Base-by-base conservation (phyloP, 371 early-diverging fungal genomes). In the Mortierella sp. region DNA sequence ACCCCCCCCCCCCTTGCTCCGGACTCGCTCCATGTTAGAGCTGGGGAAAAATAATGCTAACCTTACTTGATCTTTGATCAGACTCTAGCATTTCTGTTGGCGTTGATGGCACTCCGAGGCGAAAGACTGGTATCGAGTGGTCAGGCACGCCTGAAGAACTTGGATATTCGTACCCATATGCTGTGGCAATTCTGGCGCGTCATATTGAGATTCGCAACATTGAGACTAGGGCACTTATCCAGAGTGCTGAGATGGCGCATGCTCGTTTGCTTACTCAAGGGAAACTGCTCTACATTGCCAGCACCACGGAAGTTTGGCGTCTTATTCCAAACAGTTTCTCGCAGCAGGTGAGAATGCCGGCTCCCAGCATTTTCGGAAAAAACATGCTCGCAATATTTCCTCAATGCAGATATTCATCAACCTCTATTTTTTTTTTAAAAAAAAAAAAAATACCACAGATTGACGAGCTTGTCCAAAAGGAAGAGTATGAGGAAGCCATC, bases 201-300 rank as follows among this genome's bases (percentile, higher is more conserved):
- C 87, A 88, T 46, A 89, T 98, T 0, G 96, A 97, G 75, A 92
- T 98, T 4, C 88, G 96, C 61, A 95, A 95, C 60, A 88, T 96
- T 45, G 93, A 88, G 63, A 93, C 96, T 0, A 88, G 92, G 37
- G 90, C 89, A 0, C 83, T 94, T 14, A 93, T 98, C 5, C 97
- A 97, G 80, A 87, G 86, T 30, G 86, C 93, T 16, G 91, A 90
- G 16, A 73, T 94, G 37, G 75, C 89, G 3, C 85, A 87, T 30
- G 86, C 90, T 11, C 80, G 85, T 21, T 82, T 91, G 47, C 81
- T 93, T 45, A 86, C 88, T 47, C 86, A 91, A 75, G 89, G 94
- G 63, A 87, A 91, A 68, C 86, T 92, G 11, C 88, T 96, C 25
- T 93, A 93, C 74, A 90, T 95, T 21, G 90, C 96, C 6, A 96